Evolutionary conservation across 768 basidiomycete species (phyloP).

Genomic region (Cystobasidium tubakii): DNA sequence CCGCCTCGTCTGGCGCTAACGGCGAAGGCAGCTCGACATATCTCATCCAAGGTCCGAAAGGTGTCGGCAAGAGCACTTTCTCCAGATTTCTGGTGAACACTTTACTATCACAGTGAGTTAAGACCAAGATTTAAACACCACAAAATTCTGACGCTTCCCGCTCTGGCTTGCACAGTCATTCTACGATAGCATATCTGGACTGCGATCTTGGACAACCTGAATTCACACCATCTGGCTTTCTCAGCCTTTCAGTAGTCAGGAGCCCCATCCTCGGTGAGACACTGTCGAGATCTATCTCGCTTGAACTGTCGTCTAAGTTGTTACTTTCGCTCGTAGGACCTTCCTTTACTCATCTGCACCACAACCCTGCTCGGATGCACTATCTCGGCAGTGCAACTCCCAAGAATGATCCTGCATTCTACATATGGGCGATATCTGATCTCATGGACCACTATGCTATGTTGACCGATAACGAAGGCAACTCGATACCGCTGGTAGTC

Average conservation of each 20-base stretch:
- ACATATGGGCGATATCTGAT: slow-evolving; percentile 64
- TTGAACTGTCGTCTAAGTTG: neutral
- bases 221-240: slow-evolving; percentile 79
- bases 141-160: slow-evolving; percentile 10
- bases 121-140: too few species aligned
- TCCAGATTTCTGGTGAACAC: slow-evolving; percentile 66
- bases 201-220: slow-evolving; percentile 92
- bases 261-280: slow-evolving; percentile 63
- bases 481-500: slow-evolving; percentile 68
- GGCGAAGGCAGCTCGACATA: neutral
- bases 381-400: slow-evolving; percentile 76
- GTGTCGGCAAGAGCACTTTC: slow-evolving; percentile 85
- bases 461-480: slow-evolving; percentile 46
- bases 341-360: slow-evolving; percentile 72
- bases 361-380: slow-evolving; percentile 65
- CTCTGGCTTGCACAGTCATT: slow-evolving; percentile 55
- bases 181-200: slow-evolving; percentile 81
- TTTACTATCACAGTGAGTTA: slow-evolving; percentile 59
- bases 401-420: slow-evolving; percentile 66
- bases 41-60: slow-evolving; percentile 76
- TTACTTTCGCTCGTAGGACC: slow-evolving; percentile 58
- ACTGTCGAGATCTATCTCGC: neutral
- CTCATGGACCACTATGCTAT: slow-evolving; percentile 57
- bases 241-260: slow-evolving; percentile 69
- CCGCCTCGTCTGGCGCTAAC: neutral